Base-by-base conservation (phyloP, 768 basidiomycete species). In the Lactifluus pinguis region DNA sequence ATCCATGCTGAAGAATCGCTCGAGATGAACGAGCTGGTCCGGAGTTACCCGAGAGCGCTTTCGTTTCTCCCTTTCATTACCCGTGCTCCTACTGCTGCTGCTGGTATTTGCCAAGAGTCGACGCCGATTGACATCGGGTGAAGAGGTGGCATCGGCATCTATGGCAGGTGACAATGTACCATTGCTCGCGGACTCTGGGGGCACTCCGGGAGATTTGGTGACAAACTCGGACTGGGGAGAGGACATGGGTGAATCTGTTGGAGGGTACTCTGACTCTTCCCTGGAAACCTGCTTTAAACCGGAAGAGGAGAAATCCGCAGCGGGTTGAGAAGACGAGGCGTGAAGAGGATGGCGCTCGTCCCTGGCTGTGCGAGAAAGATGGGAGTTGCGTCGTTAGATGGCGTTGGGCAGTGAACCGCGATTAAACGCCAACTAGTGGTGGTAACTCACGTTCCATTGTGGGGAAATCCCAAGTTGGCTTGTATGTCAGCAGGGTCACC, bases 31-130 rank as follows among this genome's bases (percentile, higher is more conserved):
- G n/a, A 92, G 81, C 67, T 92, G 90, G 55, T 87, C 86, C 39
- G 86, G 85, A 0, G 86, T 90, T 48, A 92, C 87, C 9, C 89
- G 82, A 17, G 83, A 86, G 38, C 89, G 82, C 69, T 89, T 91
- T 50, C 84, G 79, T 71, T 86, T 83, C 69, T 85, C 83, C 65
- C 73, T 79, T 44, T 66, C 65, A 10, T 9, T 25, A 6, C 47
- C 55, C 25, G n/a, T 29, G 32, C 54, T 56, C 38, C 75, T 69
- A 38, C 58, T 62, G 38, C 67, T 64, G 44, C 45, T 42, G 15
- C 32, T 64, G 44, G 42, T 42, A 14, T 9, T 34, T 34, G 60
- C 47, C 10, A 68, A 44, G 48, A 41, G 21, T 39, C 58, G 64
- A 36, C 54, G 51, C 30, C 53, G 53, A 36, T 32, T 44, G 14